phyloP scores from a whole-genome alignment of 2,329 filamentous ascomycete species.

The Phialocephala subalpina region DNA sequence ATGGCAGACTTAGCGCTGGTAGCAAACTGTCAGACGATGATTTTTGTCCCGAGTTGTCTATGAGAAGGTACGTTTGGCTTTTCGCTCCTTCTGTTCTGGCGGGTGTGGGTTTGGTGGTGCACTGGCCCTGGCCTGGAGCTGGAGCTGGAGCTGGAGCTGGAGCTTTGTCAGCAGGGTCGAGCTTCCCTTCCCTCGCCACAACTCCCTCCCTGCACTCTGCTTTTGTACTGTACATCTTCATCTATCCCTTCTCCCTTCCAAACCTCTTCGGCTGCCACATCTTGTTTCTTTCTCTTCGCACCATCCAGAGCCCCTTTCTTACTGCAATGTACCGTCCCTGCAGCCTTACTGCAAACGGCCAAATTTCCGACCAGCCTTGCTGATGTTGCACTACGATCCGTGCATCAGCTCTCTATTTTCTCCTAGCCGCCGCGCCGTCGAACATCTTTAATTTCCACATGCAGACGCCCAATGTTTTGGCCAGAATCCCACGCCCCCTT shows the following conservation, averaged over 20 bases:
- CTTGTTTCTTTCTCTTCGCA: background rate
- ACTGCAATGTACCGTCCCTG: slow-evolving; percentile 1
- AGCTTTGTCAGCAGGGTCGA: background rate
- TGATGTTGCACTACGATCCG: slow-evolving; percentile 5
- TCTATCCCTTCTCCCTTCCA: background rate
- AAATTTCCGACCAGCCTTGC: slow-evolving; percentile 2
- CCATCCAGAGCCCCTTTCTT: background rate
- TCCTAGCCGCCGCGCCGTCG: slow-evolving; percentile 1
- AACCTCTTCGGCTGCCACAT: background rate
- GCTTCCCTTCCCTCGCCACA: background rate
- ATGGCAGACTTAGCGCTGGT: background rate
- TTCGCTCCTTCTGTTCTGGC: no score
- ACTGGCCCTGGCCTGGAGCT: background rate
- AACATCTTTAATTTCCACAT: slow-evolving; percentile 23
- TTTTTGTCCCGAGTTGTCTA: background rate
- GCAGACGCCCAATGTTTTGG: slow-evolving; percentile 6
- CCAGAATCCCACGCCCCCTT: slow-evolving; percentile 6
- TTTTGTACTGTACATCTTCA: background rate
- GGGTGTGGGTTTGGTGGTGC: background rate
- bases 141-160: no score
- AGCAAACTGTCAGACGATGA: background rate
- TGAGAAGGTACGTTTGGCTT: background rate
- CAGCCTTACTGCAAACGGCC: background rate
- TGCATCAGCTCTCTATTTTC: slow-evolving; percentile 2
- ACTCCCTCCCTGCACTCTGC: background rate